These are phyloP conservation scores for Scutellaria barbata DNA, from an alignment of 257 asterid genomes.

Conservation along the genomic window DNA sequence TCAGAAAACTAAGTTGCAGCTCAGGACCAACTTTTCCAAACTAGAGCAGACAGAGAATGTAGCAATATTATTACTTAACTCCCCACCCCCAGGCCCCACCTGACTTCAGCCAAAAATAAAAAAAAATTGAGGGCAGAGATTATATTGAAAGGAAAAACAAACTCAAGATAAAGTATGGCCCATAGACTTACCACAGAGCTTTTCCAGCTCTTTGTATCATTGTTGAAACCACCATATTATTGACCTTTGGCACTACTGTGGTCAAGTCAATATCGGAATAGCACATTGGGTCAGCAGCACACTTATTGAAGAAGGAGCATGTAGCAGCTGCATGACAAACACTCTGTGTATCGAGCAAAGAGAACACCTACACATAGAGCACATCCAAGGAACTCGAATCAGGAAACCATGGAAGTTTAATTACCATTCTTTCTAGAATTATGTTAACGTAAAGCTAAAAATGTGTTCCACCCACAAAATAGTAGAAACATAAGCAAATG, in stretches of 20 bases:
- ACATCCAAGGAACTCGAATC: slow-evolving; percentile 28
- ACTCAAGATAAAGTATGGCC: slow-evolving; percentile 19
- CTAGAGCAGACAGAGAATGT: too few relatives aligned
- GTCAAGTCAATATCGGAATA: slow-evolving; percentile 76
- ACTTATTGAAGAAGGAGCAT: slow-evolving; percentile 75
- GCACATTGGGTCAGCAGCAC: slow-evolving; percentile 83
- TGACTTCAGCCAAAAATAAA: too few relatives aligned
- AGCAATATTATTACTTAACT: too few relatives aligned
- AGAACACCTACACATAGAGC: slow-evolving; percentile 61
- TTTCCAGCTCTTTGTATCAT: slow-evolving; percentile 89
- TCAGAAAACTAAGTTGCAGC: background rate
- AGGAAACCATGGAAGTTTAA: background rate
- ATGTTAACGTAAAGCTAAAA: slow-evolving; percentile 1
- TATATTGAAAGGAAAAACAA: background rate
- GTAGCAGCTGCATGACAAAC: slow-evolving; percentile 80
- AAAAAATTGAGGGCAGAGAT: background rate
- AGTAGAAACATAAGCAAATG: background rate
- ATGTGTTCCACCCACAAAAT: slow-evolving; percentile 11
- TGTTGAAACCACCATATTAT: slow-evolving; percentile 69
- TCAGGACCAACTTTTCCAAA: too few relatives aligned
- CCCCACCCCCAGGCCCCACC: too few relatives aligned
- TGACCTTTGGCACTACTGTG: slow-evolving; percentile 59
- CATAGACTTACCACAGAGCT: slow-evolving; percentile 52
- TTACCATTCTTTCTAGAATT: background rate
- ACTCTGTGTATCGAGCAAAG: slow-evolving; percentile 75